Conservation (phyloP, 2,329 filamentous ascomycete genomes). For the Fusarium sp. region DNA sequence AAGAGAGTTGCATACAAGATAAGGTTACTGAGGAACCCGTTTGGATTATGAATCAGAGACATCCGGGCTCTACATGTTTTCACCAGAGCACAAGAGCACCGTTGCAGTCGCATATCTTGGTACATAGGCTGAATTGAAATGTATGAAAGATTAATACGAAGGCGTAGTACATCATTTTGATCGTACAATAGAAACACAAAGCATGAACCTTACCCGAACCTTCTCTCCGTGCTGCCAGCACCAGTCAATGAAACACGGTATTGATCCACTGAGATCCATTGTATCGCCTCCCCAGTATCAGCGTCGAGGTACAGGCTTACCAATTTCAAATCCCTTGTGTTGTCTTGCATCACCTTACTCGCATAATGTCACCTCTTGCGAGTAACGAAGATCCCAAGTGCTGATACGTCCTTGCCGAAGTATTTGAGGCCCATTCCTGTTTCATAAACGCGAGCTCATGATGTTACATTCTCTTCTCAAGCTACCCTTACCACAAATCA, state of each 20-base stretch:
- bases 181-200: background rate
- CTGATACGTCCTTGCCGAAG: background rate
- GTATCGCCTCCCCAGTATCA: background rate
- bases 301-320: background rate
- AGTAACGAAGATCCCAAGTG: background rate
- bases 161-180: background rate
- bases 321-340: background rate
- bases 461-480: background rate
- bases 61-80: background rate
- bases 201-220: background rate
- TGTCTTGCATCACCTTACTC: background rate
- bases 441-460: background rate
- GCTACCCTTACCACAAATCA: background rate
- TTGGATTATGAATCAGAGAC: background rate
- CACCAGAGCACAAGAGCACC: background rate
- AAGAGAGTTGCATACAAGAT: background rate
- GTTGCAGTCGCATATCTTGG: background rate
- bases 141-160: background rate
- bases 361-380: accelerated
- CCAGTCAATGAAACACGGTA: background rate
- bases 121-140: background rate
- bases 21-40: background rate
- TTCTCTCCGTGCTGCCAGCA: too few relatives aligned
- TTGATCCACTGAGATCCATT: background rate
- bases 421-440: background rate